A percentile compares a stretch with the other conserved stretches of the same genome.
phyloP scores from a whole-genome alignment of 352 stramenopile genomes.

The Nothophytophthora sp. region DNA sequence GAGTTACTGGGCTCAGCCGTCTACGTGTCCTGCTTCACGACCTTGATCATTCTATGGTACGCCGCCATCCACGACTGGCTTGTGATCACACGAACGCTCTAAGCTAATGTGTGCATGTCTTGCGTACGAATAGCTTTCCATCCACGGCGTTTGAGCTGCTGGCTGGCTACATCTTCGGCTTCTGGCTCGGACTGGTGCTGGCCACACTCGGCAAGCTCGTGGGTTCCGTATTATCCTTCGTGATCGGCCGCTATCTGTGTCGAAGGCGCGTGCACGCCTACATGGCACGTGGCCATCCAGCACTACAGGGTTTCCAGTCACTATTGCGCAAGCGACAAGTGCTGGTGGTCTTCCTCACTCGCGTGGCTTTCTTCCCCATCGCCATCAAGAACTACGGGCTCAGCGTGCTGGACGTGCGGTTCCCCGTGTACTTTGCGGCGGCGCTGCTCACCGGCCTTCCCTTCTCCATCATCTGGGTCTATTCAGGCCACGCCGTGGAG shows the following conservation, averaged over 20 bases:
- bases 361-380: constrained; percentile 83
- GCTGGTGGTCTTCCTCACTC: constrained; percentile 80
- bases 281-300: constrained; percentile 66
- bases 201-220: constrained; percentile 66
- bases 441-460: constrained; percentile 66
- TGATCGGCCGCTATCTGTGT: constrained; percentile 71
- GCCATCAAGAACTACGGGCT: constrained; percentile 88
- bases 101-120: not conserved
- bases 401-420: constrained; percentile 74
- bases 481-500: constrained; percentile 67
- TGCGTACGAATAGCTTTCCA: constrained; percentile 44
- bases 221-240: constrained; percentile 68
- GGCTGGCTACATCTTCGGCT: constrained; percentile 78
- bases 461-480: constrained; percentile 82
- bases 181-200: constrained; percentile 67
- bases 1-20: constrained; percentile 37
- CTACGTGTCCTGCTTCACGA: constrained; percentile 47
- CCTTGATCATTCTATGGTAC: constrained; percentile 56
- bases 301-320: constrained; percentile 70
- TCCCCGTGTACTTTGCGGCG: constrained; percentile 63
- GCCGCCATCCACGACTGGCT: not conserved
- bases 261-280: constrained; percentile 59
- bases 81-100: not conserved
- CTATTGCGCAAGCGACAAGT: constrained; percentile 60
- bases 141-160: constrained; percentile 80